Evolutionary conservation across 768 basidiomycete species (phyloP).

Genomic region (Pleurotus djamor): DNA sequence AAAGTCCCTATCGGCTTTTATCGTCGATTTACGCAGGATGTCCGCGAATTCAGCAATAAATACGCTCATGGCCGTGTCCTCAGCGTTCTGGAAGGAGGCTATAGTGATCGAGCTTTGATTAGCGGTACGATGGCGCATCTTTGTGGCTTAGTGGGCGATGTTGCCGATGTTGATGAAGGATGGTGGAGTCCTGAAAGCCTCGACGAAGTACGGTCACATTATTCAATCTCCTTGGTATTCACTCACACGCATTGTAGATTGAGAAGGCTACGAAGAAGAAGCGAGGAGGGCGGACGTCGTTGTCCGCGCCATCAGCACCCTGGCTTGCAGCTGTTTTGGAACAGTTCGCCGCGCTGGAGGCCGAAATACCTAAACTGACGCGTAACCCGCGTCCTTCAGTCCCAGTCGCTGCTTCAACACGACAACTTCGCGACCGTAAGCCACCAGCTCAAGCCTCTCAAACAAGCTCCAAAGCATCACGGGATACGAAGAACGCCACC

Average conservation of each 20-base stretch:
- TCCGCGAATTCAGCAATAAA: conserved; percentile 56
- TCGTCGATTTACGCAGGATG: conserved; percentile 76
- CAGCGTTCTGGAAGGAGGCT: conserved; percentile 94
- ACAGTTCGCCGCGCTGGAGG: conserved; percentile 45
- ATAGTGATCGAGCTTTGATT: conserved; percentile 84
- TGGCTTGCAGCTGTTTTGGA: conserved; percentile 64
- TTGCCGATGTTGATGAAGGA: conserved; percentile 31
- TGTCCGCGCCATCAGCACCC: conserved; percentile 32
- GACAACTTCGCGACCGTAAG: conserved; percentile 50
- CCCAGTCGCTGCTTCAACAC: conserved; percentile 33
- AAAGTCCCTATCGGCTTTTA: conserved; percentile 88
- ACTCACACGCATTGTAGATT: conserved; percentile 30
- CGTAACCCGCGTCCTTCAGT: conserved; percentile 17
- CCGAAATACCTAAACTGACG: conserved; percentile 14
- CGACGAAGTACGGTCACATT: conserved; percentile 37
- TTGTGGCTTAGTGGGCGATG: conserved; percentile 54
- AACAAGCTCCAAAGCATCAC: no score
- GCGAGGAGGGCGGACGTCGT: conserved; percentile 44
- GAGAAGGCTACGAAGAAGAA: conserved; percentile 66
- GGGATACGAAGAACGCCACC: conserved; percentile 10
- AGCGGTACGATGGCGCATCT: conserved; percentile 86
- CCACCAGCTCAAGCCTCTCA: conserved; percentile 12
- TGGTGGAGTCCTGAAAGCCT: conserved; percentile 75
- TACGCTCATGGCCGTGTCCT: conserved; percentile 72
- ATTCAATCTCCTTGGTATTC: background rate